Evolutionary conservation across 202 grass and related monocot genomes (phyloP), one percentile per base, ranked within the genome.

Genomic region (Brachypodium distachyon): DNA sequence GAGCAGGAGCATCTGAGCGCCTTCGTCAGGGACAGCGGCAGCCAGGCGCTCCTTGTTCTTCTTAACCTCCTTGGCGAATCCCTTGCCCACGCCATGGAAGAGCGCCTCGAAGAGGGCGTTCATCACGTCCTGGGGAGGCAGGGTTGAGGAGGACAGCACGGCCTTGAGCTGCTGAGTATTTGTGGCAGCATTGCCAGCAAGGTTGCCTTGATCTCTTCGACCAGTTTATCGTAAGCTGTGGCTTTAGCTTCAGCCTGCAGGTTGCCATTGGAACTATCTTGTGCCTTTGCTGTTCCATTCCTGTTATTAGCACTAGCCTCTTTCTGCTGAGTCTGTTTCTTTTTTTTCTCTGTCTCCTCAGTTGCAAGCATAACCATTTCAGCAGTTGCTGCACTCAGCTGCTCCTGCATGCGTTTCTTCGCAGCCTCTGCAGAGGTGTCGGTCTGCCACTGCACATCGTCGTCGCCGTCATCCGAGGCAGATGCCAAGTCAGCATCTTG

Each of bases 341-440:
- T 82, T 58, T 89, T 88, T 73, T 87, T 76, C 29, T 85, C 81
- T 22, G 72, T 17, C 55, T 81, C 83, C 21, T 81, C 84, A 21
- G 84, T 90, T 28, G 89, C 83, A 5, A 90, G 81, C 83, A 90
- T 77, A n/a, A 96, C 89, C 93, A 96, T 92, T 46, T 90, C 87
- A 25, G 93, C 89, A 70, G 93, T 96, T 4, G 75, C 93, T 14
- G 86, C 87, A 73, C 82, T 96, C 21, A 96, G 82, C 67, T 96
- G 93, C 23, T 90, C 93, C 53, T 85, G 77, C 42, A 96, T 96
- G 9, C 93, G 79, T 16, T 90, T 82, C 57, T 90, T 81, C 0
- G 82, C 90, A 48, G 93, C 93, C 67, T 87, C 87, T 12, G 77
- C 12, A 2, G 93, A 92, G 8, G 93, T 92, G 61, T 96, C 93